Evolutionary conservation across 2,329 filamentous ascomycete genomes (phyloP).

Genomic region (Pseudogymnoascus sp.): DNA sequence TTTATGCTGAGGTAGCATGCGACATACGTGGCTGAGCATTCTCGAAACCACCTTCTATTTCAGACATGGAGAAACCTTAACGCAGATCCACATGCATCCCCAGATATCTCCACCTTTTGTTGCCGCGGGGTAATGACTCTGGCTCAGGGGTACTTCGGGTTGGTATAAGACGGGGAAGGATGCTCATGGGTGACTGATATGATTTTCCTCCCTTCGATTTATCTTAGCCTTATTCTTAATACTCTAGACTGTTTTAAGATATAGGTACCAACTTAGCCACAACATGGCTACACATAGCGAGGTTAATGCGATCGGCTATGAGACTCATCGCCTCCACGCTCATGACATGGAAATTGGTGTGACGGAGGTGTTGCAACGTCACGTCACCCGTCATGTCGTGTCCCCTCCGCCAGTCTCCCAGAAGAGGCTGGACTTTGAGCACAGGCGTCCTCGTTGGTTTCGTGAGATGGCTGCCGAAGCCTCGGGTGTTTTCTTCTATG

Average conservation of each 20-base stretch:
- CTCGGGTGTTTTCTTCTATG: constrained; percentile 50
- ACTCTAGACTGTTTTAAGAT: background rate
- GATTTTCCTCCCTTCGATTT: background rate
- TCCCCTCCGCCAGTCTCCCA: constrained; percentile 43
- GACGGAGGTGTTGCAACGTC: constrained; percentile 44
- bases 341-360: constrained; percentile 41
- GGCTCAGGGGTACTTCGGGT: background rate
- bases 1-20: too few relatives aligned
- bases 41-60: too few relatives aligned
- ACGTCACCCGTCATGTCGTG: constrained; percentile 43
- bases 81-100: background rate
- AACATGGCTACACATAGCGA: background rate
- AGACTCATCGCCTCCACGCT: constrained; percentile 19
- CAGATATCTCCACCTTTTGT: background rate
- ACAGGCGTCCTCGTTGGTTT: constrained; percentile 43
- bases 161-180: background rate
- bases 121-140: background rate
- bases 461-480: constrained; percentile 49
- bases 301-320: constrained; percentile 15
- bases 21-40: too few relatives aligned
- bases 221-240: background rate
- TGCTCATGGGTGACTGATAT: background rate
- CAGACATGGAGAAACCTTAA: too few relatives aligned
- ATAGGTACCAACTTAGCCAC: background rate
- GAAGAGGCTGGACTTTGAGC: constrained; percentile 47